These are phyloP conservation scores for Trametopsis cervina DNA, from an alignment of 768 basidiomycete species.

Conservation along the genomic window DNA sequence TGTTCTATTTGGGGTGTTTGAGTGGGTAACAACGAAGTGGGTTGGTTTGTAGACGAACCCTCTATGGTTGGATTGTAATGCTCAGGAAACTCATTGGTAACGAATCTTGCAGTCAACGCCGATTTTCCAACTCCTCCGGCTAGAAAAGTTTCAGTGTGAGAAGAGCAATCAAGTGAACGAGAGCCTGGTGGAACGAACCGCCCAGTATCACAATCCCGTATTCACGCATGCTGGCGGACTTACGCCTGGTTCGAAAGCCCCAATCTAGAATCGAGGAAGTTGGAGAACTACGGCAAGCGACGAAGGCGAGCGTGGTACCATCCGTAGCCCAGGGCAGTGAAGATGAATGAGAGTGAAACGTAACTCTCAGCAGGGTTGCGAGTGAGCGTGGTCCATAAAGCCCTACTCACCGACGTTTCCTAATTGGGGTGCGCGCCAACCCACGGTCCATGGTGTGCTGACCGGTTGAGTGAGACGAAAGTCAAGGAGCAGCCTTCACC, in stretches of 20 bases:
- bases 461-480: too few species aligned
- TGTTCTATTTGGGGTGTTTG: constrained; percentile 42
- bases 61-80: constrained; percentile 83
- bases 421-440: constrained; percentile 5
- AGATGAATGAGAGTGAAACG: neutral
- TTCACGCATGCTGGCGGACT: constrained; percentile 43
- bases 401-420: constrained; percentile 8
- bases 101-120: constrained; percentile 75
- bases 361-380: neutral
- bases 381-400: neutral
- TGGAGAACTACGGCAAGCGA: constrained; percentile 6
- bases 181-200: constrained; percentile 36
- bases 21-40: neutral
- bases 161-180: neutral
- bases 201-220: constrained; percentile 79
- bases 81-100: constrained; percentile 65
- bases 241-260: neutral
- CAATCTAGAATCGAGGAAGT: neutral
- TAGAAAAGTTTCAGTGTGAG: too few species aligned
- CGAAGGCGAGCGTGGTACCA: constrained; percentile 1
- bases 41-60: constrained; percentile 35
- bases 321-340: constrained; percentile 2
- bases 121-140: constrained; percentile 90
- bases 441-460: too few species aligned
- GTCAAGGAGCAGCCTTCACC: too few species aligned